Evolutionary conservation across 163 green algal genomes (phyloP), one percentile per base, ranked within the genome.

Genomic region (Prototheca cutis): DNA sequence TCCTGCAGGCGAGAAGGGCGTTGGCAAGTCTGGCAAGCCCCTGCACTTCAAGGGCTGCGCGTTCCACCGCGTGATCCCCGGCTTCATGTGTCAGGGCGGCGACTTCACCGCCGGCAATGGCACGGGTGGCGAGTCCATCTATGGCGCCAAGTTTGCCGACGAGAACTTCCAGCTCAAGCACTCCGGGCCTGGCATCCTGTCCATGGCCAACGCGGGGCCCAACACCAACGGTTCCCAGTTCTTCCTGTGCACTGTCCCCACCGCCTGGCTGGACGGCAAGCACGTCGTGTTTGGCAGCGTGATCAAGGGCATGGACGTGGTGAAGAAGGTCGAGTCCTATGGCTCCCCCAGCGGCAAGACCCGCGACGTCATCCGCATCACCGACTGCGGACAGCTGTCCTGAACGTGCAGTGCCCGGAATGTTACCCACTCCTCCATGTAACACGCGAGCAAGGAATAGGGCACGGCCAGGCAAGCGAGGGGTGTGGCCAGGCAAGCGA

Each of bases 281-380:
- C 63, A 71, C 56, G 77, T 86, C 8, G 80, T 94, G 21, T 95
- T 97, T 66, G 90, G 90, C 40, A 67, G 58, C 3, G 89, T 97
- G 2, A 81, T 71, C 15, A 81, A 93, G 57, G 83, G 76, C 56
- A 72, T 82, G 62, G 72, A 84, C 24, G 63, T 76, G n/a, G 89
- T 96, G 6, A 89, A 89, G 75, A 79, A 80, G 57, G 61, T 96
- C 1, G 88, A 96, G 77, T 40, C 32, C 40, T 83, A 78, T 40
- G 86, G 87, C 68, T 75, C 45, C 53, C 15, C 42, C 15, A 65
- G 23, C 48, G 90, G 90, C 53, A 73, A 73, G 40, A 94, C 87
- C 40, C 71, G 10, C 32, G 68, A 81, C 63, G 66, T 58, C 8
- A 89, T 97, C 36, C 59, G 75, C 34, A 84, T 97, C 60, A 70